These are phyloP conservation scores for Exophiala oligosperma DNA, from an alignment of 2,329 filamentous ascomycete genomes.

Conservation along the genomic window DNA sequence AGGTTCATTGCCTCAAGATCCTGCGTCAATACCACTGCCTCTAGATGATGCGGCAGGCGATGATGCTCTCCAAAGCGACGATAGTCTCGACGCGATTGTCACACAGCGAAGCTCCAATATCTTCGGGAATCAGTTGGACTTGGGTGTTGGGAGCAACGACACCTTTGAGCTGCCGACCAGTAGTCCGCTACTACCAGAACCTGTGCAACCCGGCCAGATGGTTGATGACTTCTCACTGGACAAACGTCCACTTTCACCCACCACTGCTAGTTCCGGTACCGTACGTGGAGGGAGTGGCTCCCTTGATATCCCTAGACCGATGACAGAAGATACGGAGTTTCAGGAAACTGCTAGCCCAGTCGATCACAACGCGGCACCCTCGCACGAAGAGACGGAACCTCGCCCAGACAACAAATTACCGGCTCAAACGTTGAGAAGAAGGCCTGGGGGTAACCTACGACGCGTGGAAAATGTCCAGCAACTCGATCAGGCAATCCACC, in stretches of 20 bases:
- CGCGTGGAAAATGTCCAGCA: slow-evolving; percentile 67
- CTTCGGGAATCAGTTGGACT: slow-evolving; percentile 11
- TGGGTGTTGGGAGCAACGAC: slow-evolving; percentile 6
- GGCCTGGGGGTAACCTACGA: slow-evolving; percentile 73
- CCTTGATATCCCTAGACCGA: neutral
- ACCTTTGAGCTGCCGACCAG: neutral
- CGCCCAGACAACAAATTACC: slow-evolving; percentile 25
- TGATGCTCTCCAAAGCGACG: slow-evolving; percentile 1
- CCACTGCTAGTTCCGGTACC: slow-evolving; percentile 17
- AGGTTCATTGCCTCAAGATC: neutral
- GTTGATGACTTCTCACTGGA: neutral
- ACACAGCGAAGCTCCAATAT: slow-evolving; percentile 25
- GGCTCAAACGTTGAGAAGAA: slow-evolving; percentile 63
- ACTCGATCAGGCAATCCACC: slow-evolving; percentile 46
- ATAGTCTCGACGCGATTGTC: slow-evolving; percentile 18
- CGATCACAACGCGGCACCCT: neutral
- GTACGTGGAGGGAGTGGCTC: slow-evolving; percentile 3
- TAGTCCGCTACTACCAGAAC: neutral
- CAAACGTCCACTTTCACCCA: slow-evolving; percentile 10
- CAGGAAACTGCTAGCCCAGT: neutral
- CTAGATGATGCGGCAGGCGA: neutral
- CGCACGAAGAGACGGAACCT: neutral
- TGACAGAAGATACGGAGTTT: neutral
- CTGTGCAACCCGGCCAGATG: neutral
- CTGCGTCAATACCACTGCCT: neutral